phyloP scores from a whole-genome alignment of 345 rosid species.

The Eucalyptus coolabah region DNA sequence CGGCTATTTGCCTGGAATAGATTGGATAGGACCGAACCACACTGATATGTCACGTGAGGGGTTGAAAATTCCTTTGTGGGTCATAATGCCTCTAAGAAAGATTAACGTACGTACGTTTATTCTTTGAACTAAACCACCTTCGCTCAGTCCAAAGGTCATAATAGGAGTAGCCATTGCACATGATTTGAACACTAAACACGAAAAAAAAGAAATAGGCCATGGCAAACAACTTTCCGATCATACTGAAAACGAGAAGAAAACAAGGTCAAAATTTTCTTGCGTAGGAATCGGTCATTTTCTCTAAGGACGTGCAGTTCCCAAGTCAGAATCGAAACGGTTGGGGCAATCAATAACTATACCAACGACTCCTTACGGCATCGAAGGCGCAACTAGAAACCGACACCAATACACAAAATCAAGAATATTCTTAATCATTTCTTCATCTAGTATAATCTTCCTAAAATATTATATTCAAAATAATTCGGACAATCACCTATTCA shows the following conservation, averaged over 20 bases:
- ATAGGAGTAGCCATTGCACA: not conserved
- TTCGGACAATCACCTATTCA: not conserved
- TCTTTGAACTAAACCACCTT: not conserved
- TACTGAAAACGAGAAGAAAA: not conserved
- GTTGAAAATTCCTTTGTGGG: not conserved
- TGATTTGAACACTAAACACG: not conserved
- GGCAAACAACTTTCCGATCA: not conserved
- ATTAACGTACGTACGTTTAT: not conserved
- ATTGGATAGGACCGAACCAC: not conserved
- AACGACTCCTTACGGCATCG: not conserved
- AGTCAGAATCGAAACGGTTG: not conserved
- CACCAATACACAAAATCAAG: not conserved
- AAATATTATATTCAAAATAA: not conserved
- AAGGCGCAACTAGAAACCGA: not conserved
- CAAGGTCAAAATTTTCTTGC: not conserved
- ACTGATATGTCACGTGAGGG: not conserved
- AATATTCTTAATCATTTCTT: not conserved
- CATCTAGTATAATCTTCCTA: not conserved
- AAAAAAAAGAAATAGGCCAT: not conserved
- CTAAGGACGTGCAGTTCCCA: not conserved
- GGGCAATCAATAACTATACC: not conserved
- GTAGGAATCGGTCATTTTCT: not conserved
- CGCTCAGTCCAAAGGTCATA: not conserved
- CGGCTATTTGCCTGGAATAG: not conserved
- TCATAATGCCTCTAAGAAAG: not conserved